These are phyloP conservation scores for Cyberlindnera bimundalis DNA, from an alignment of 805 yeast genomes.

Conservation along the genomic window DNA sequence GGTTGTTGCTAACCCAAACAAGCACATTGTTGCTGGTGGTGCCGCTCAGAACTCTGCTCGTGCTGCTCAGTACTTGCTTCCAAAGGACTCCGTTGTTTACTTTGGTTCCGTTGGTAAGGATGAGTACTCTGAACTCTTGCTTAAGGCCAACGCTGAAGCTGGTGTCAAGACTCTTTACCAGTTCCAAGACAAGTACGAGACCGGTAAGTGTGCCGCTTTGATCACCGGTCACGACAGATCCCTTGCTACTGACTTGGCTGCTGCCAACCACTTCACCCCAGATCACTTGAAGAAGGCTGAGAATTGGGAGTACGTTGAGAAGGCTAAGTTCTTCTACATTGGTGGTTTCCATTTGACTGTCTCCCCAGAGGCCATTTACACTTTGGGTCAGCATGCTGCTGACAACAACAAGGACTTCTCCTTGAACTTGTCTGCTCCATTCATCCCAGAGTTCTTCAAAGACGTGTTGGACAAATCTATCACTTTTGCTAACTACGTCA, in stretches of 20 bases:
- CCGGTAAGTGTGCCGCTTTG: constrained; percentile 98
- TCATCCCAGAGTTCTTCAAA: constrained; percentile 93
- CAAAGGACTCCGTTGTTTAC: constrained; percentile 78
- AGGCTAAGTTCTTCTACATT: constrained; percentile 79
- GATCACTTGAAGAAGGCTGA: constrained; percentile 83
- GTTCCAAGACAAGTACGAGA: constrained; percentile 70
- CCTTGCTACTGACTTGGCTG: constrained; percentile 92
- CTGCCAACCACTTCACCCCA: constrained; percentile 95
- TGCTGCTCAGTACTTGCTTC: constrained; percentile 93
- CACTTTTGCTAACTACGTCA: constrained; percentile 86
- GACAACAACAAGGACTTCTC: constrained; percentile 71
- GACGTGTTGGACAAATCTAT: constrained; percentile 75
- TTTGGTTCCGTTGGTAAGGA: constrained; percentile 97
- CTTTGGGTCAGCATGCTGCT: constrained; percentile 90
- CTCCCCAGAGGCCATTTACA: constrained; percentile 88
- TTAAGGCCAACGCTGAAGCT: constrained; percentile 78
- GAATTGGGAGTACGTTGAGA: constrained; percentile 84
- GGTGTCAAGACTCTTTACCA: constrained; percentile 87
- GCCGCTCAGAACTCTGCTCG: constrained; percentile 99
- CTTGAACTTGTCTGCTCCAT: constrained; percentile 93
- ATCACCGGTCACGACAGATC: constrained; percentile 88
- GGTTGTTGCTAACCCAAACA: constrained; percentile 54
- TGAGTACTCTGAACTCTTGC: constrained; percentile 74
- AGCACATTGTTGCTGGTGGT: constrained; percentile 91
- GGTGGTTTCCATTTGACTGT: constrained; percentile 99